Base-by-base conservation (phyloP, 2,329 filamentous ascomycete species). In the Cladosporium halotolerans region DNA sequence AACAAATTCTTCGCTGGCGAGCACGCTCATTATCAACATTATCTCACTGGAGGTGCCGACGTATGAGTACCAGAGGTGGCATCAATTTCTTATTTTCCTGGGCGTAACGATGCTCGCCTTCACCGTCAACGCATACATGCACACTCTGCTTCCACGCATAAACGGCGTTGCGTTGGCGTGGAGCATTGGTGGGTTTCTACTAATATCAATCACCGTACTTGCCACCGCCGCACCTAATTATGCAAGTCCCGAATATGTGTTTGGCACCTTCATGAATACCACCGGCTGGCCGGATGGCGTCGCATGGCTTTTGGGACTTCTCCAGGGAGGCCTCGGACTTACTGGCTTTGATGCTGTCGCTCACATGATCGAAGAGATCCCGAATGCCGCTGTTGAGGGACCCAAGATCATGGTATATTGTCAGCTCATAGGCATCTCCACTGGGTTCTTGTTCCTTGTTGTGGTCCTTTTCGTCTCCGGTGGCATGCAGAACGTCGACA, bases 261-360 rank as follows among this genome's bases (percentile, higher is more conserved):
- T 84, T 55, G 74, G 76, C 6, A 67, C 79, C 1, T 86, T 87
- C 60, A 78, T 85, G 63, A 88, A 88, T 59, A 67, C 79, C 44
- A 82, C 80, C 8, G 83, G 82, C 40, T 88, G 84, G 84, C 84
- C 84, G 0, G 81, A 86, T 67, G 84, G 84, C 0, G 65, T 87
- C 33, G 73, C 80, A 3, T 84, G 77, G 77, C 64, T 79, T 46
- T 68, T 80, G n/a, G 77, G 77, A 0, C 64, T 80, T 42, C 67
- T 83, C 1, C 80, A 81, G 66, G 78, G 77, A 38, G 77, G 76
- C 11, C 71, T 80, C 11, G 76, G 75, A 52, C 67, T 79, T 16
- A 79, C 76, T n/a, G 76, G 75, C 16, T 57, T 54, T 16, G 55
- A 57, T 42, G 52, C 55, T 13, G 52, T 54, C 10, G 71, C 71